Evolutionary conservation across 2,329 filamentous ascomycete species (phyloP).

Genomic region (Peltaster fructicola): DNA sequence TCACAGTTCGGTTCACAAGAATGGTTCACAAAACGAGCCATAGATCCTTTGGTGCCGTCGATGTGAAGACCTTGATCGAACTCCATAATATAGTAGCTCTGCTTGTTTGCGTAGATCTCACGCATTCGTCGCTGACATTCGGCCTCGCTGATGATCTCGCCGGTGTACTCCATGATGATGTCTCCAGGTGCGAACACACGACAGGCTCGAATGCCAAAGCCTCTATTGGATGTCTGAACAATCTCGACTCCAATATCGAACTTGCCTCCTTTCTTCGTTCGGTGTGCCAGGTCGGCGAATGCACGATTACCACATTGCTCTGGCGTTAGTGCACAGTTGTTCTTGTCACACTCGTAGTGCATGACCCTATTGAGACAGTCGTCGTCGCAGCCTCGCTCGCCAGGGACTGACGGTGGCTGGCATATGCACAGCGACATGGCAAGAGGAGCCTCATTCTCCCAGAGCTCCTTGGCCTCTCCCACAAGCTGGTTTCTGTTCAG

Average conservation of each 20-base stretch:
- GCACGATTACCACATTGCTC: constrained; percentile 67
- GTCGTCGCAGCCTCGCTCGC: constrained; percentile 66
- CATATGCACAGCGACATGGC: constrained; percentile 47
- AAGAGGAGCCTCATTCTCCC: constrained; percentile 14
- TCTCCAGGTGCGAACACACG: constrained; percentile 74
- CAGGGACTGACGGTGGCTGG: constrained; percentile 26
- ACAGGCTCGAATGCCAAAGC: constrained; percentile 82
- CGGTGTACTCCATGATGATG: constrained; percentile 96
- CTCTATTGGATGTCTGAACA: constrained; percentile 72
- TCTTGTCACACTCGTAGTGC: constrained; percentile 89
- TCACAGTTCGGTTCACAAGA: constrained; percentile 91
- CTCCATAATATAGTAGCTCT: constrained; percentile 98
- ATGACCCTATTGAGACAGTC: constrained; percentile 89
- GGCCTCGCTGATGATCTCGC: constrained; percentile 88
- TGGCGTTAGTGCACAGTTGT: constrained; percentile 68
- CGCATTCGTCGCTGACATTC: constrained; percentile 92
- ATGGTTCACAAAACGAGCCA: constrained; percentile 95
- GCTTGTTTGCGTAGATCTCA: constrained; percentile 80
- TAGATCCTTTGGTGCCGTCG: constrained; percentile 86
- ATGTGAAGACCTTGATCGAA: constrained; percentile 99
- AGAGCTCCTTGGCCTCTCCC: constrained; percentile 19
- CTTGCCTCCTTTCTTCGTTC: constrained; percentile 58
- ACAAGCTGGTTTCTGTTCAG: constrained; percentile 82
- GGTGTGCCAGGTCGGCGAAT: constrained; percentile 61
- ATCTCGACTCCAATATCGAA: constrained; percentile 92